Evolutionary conservation across 164 flowering plant species (phyloP).

Genomic region (Nymphaea thermarum): DNA sequence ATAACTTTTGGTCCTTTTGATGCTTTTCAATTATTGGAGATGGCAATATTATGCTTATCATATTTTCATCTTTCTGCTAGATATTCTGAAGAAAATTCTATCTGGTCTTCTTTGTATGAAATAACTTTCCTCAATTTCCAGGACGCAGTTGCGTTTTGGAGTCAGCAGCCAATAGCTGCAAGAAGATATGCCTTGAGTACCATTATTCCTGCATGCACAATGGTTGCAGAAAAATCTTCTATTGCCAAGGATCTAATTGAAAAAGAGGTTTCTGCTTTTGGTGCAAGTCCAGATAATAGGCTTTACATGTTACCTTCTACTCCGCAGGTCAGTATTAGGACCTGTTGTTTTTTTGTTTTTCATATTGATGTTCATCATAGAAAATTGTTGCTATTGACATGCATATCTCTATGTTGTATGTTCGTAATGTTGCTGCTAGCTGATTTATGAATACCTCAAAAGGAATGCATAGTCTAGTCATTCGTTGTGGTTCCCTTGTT

Average conservation of each 20-base stretch:
- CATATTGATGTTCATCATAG: too few relatives aligned
- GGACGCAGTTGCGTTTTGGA: constrained; percentile 93
- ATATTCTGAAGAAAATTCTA: background rate
- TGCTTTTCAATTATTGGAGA: too few relatives aligned
- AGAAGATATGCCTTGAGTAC: constrained; percentile 88
- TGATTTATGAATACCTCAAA: too few relatives aligned
- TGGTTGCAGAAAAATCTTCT: constrained; percentile 58
- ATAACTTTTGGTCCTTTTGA: too few relatives aligned
- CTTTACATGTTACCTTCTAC: constrained; percentile 96
- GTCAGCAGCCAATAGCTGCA: constrained; percentile 92
- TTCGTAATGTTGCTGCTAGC: too few relatives aligned
- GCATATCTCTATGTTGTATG: too few relatives aligned
- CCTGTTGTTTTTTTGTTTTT: too few relatives aligned
- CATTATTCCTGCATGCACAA: constrained; percentile 75
- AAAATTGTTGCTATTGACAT: too few relatives aligned
- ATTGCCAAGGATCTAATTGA: constrained; percentile 80
- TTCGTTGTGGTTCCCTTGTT: too few relatives aligned
- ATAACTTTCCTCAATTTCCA: constrained; percentile 9
- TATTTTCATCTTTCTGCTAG: too few relatives aligned
- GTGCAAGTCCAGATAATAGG: constrained; percentile 80
- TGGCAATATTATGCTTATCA: too few relatives aligned
- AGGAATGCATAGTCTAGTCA: too few relatives aligned
- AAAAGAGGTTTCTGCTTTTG: constrained; percentile 81
- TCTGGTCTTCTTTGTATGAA: constrained; percentile 1
- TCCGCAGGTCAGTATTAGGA: constrained; percentile 53